phyloP scores from a whole-genome alignment of 306 rosid species.

The Dalbergia cultrata region DNA sequence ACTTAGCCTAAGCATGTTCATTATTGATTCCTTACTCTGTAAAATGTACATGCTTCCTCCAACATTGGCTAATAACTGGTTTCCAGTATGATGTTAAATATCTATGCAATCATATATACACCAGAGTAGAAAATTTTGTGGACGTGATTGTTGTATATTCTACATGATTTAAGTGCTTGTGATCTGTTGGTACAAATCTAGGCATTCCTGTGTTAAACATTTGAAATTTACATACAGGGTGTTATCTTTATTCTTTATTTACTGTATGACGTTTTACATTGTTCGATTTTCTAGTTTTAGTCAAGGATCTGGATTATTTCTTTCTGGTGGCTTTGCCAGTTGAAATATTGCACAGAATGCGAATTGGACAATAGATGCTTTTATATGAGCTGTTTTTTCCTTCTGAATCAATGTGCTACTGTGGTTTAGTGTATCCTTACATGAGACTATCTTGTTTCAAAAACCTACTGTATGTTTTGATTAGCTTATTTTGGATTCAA shows the following conservation, averaged over 20 bases:
- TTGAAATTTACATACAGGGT: too few relatives aligned
- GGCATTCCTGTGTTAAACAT: too few relatives aligned
- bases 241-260: too few relatives aligned
- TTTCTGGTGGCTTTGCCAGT: too few relatives aligned
- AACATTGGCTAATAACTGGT: conserved; percentile 5
- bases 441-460: not conserved
- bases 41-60: conserved; percentile 14
- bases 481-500: not conserved
- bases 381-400: too few relatives aligned
- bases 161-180: conserved; percentile 2
- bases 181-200: too few relatives aligned
- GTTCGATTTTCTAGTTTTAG: too few relatives aligned
- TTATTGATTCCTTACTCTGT: conserved; percentile 29
- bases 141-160: not conserved
- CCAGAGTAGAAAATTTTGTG: conserved; percentile 10
- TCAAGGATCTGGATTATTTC: too few relatives aligned
- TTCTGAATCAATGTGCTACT: not conserved
- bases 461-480: not conserved
- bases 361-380: too few relatives aligned
- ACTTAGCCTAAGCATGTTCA: conserved; percentile 7
- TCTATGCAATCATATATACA: not conserved
- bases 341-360: too few relatives aligned
- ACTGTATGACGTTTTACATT: too few relatives aligned
- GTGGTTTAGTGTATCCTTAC: not conserved
- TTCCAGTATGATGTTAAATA: conserved; percentile 25